Base-by-base conservation (phyloP, 2,329 filamentous ascomycete species). In the Aspergillus piperis region DNA sequence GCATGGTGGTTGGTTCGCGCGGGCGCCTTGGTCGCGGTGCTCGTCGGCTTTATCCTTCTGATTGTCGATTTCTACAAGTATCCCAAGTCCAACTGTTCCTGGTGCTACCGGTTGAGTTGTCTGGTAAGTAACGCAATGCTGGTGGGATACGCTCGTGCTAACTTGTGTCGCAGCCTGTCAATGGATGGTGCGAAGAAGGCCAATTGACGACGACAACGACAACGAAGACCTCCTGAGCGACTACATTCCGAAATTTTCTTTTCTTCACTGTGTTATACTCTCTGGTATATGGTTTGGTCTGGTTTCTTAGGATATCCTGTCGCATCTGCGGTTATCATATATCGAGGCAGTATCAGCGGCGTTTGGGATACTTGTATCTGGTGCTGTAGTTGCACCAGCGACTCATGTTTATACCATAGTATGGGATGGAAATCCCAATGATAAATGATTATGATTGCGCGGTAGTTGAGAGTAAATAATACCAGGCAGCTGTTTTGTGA, bases 21-120 rank as follows among this genome's bases (percentile, higher is more conserved):
- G 1, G 91, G 84, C 0, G 88, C 90, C 23, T 80, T 99, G 54
- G 84, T 96, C 7, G 84, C 88, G n/a, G 90, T 93, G 36, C 82
- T 96, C 38, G 84, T 96, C 42, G 89, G 89, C 1, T 97, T 98
- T 74, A 90, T 96, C 62, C 79, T 97, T 48, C 81, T 99, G 56
- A 76, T 98, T 62, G 88, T 92, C 73, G 95, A 97, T 79, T 99
- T 99, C 74, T 98, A 98, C 78, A 85, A 85, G 64, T 88, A 89
- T 74, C 84, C 85, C 61, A 68, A 71, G 39, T 86, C 87, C 52
- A 88, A 84, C 30, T 99, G 95, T 76, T 82, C 79, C 10, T 99
- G 95, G 95, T 99, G 95, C 82, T 95, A 96, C 81, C 95, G 96
- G 71, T 78, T 99, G 68, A 96, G 90, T 75, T 99, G 95, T 73